Conservation (phyloP, 2,329 filamentous ascomycete species). For the Scytalidium sp. region DNA sequence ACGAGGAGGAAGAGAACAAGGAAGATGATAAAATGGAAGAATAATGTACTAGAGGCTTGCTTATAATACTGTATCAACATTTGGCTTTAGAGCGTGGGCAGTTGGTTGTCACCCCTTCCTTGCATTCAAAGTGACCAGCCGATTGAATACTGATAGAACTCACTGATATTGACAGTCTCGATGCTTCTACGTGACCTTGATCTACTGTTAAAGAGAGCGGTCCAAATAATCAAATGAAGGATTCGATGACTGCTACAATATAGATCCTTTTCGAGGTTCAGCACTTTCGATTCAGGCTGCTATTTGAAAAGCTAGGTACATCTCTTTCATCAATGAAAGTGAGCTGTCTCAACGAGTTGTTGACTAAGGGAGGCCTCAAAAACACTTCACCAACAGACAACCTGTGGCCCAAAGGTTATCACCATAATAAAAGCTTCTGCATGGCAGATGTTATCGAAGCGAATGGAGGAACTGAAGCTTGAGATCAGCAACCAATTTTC, state of each 20-base stretch:
- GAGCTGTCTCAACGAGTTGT: no score
- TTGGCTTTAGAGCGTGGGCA: constrained; percentile 2
- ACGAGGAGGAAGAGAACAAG: constrained; percentile 73
- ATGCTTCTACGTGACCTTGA: no score
- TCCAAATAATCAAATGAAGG: no score
- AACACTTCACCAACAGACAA: no score
- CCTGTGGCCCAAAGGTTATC: constrained; percentile 21
- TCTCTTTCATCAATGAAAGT: neutral
- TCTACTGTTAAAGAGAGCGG: no score
- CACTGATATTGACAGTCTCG: no score
- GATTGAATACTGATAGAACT: neutral
- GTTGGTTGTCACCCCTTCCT: constrained; percentile 7
- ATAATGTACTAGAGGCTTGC: constrained; percentile 38
- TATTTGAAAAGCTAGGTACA: neutral
- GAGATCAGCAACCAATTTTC: neutral
- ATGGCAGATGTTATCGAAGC: neutral
- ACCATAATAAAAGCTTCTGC: neutral
- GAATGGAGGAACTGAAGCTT: neutral
- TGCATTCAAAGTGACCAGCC: constrained; percentile 1
- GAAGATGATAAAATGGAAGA: constrained; percentile 57
- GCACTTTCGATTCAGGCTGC: neutral
- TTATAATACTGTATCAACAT: constrained; percentile 27
- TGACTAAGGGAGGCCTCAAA: no score
- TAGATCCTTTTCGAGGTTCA: neutral
- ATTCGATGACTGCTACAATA: neutral